phyloP scores from a whole-genome alignment of 202 grass and related monocot species.

The Carex arenaria region DNA sequence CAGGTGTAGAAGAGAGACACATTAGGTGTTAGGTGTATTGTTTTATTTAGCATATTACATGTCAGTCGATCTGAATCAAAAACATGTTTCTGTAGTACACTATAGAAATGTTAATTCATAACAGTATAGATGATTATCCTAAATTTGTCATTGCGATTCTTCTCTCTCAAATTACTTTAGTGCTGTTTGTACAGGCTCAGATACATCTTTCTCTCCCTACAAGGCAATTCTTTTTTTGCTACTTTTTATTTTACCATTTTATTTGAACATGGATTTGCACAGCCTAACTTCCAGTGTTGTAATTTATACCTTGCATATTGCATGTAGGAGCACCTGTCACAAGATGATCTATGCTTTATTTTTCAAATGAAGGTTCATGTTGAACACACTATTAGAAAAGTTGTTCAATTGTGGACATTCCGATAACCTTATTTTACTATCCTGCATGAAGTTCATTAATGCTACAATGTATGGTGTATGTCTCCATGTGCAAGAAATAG shows the following conservation, averaged over 20 bases:
- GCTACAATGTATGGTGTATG: slow-evolving; percentile 90
- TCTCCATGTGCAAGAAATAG: background rate
- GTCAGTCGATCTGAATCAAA: background rate
- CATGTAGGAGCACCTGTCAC: background rate
- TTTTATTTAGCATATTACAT: slow-evolving; percentile 3
- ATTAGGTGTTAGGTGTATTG: background rate
- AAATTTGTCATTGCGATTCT: too few species aligned
- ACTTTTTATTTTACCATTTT: background rate
- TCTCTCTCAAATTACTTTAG: too few species aligned
- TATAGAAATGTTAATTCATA: too few species aligned
- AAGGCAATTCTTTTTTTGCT: background rate
- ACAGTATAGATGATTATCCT: too few species aligned
- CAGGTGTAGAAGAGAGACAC: too few species aligned
- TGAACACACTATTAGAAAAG: background rate
- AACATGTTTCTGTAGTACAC: background rate
- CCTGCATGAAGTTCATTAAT: slow-evolving; percentile 10
- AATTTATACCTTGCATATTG: background rate
- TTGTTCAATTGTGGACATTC: slow-evolving; percentile 1
- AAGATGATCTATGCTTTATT: slow-evolving; percentile 83
- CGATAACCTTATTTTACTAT: slow-evolving; percentile 1
- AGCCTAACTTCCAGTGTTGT: slow-evolving; percentile 9
- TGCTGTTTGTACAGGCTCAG: slow-evolving; percentile 3
- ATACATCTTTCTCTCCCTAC: slow-evolving; percentile 24
- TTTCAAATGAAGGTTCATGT: slow-evolving; percentile 86
- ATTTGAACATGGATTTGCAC: background rate